These are phyloP conservation scores for Ascochyta koolunga DNA, from an alignment of 2,329 filamentous ascomycete species.

Conservation along the genomic window DNA sequence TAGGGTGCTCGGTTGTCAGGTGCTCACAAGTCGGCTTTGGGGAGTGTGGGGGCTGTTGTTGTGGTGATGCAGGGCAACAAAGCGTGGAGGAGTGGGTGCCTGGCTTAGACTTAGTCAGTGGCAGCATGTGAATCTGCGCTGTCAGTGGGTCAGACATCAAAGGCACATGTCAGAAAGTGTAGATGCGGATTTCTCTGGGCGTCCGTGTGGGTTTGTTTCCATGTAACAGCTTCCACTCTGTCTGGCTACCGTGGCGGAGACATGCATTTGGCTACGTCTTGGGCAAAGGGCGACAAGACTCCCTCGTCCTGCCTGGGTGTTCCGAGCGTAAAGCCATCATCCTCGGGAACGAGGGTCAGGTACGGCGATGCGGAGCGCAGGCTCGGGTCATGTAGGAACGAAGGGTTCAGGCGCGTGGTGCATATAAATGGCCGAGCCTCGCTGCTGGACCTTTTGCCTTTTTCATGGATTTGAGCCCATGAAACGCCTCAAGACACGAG, in stretches of 20 bases:
- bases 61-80: slow-evolving; percentile 26
- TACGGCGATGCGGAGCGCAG: slow-evolving; percentile 30
- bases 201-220: neutral
- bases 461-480: slow-evolving; percentile 26
- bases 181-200: neutral
- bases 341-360: slow-evolving; percentile 30
- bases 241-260: neutral
- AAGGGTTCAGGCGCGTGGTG: slow-evolving; percentile 18
- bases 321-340: slow-evolving; percentile 13
- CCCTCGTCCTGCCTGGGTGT: neutral
- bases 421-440: slow-evolving; percentile 35
- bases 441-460: slow-evolving; percentile 15
- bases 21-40: slow-evolving; percentile 1
- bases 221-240: slow-evolving; percentile 2
- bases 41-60: slow-evolving; percentile 15
- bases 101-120: slow-evolving; percentile 19
- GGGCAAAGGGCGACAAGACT: no score
- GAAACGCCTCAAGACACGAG: slow-evolving; percentile 27
- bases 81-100: slow-evolving; percentile 30
- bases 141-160: slow-evolving; percentile 19
- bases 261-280: neutral
- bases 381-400: slow-evolving; percentile 36
- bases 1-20: neutral
- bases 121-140: slow-evolving; percentile 29
- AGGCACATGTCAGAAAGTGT: slow-evolving; percentile 3